Evolutionary conservation across 2,329 filamentous ascomycete genomes (phyloP), one percentile per base, ranked within the genome.

Genomic region (Fusarium nanum): DNA sequence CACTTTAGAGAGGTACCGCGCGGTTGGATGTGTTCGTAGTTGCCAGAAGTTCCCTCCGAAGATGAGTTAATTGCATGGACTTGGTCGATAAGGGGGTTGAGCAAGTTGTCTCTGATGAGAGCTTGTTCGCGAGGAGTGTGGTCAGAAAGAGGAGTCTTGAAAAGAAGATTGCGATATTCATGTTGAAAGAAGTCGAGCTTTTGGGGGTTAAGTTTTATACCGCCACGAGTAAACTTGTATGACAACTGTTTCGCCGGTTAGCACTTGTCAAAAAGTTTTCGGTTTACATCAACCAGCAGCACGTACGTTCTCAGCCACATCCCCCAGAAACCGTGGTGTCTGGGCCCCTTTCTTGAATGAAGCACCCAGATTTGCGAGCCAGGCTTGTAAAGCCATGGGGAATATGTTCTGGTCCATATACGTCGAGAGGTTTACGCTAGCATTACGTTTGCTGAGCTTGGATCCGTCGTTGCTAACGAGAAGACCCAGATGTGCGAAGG

Each of bases 221-320:
- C 94, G 12, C 95, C 95, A 73, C 92, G 93, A 5, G 94, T 98
- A 81, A 98, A 97, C 76, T 93, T 94, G 70, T 97, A 85, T 47
- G 90, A 89, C 77, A 98, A 95, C 87, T 93, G 64, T 18, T 45
- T 7, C 25, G 16, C 27, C 45, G 37, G 53, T 82, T 56, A 81
- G 76, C 47, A 64, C 9, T 13, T 53, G 12, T 11, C 8, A 34
- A 16, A 13, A 3, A 4, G 7, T 5, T 20, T 30, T 6, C 12
- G 9, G 12, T 23, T n/a, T 2, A 42, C 13, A n/a, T 8, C 14
- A 18, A 11, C 3, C 6, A 50, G 22, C 16, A 22, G 6, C 3
- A 48, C 86, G 56, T 82, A 92, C 92, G 62, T 89, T 89, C 20
- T 90, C 78, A 46, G 93, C 85, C 56, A 99, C 86, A 12, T 93